These are phyloP conservation scores for Rhizoclosmatium sp. DNA, from an alignment of 192 early-diverging fungal species.

Conservation along the genomic window DNA sequence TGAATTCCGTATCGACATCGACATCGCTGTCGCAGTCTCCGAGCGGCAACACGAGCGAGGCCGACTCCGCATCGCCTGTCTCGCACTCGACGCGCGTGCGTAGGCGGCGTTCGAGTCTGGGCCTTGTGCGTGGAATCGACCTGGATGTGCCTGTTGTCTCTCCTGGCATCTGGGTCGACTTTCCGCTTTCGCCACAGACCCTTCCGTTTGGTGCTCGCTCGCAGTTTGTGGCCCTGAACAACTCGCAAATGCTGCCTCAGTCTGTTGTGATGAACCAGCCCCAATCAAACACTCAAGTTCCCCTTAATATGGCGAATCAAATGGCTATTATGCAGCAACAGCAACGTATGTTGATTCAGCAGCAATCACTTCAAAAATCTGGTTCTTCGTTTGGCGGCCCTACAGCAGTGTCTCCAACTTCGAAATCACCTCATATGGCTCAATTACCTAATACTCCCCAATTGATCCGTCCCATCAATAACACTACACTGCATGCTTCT, in stretches of 20 bases:
- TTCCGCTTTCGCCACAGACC: neutral
- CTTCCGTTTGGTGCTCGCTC: neutral
- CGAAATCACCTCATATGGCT: neutral
- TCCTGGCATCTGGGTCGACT: constrained; percentile 31
- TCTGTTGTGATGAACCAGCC: neutral
- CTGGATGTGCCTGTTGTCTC: constrained; percentile 8
- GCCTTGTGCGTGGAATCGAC: constrained; percentile 32
- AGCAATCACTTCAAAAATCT: constrained; percentile 1
- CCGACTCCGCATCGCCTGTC: neutral
- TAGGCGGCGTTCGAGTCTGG: constrained; percentile 19
- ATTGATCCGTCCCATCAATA: neutral
- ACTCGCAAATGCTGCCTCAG: neutral
- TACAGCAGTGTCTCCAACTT: no score
- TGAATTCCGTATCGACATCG: no score
- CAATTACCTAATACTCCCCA: neutral
- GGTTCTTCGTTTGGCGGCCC: no score
- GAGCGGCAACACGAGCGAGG: no score
- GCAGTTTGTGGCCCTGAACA: neutral
- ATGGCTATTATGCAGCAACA: constrained; percentile 32
- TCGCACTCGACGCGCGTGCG: neutral
- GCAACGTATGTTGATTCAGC: constrained; percentile 28
- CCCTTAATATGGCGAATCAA: neutral
- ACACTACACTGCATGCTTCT: neutral
- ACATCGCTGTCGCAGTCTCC: no score
- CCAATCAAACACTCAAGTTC: constrained; percentile 2